These are phyloP conservation scores for Phytophthora melonis DNA, from an alignment of 352 stramenopile species.

Conservation along the genomic window DNA sequence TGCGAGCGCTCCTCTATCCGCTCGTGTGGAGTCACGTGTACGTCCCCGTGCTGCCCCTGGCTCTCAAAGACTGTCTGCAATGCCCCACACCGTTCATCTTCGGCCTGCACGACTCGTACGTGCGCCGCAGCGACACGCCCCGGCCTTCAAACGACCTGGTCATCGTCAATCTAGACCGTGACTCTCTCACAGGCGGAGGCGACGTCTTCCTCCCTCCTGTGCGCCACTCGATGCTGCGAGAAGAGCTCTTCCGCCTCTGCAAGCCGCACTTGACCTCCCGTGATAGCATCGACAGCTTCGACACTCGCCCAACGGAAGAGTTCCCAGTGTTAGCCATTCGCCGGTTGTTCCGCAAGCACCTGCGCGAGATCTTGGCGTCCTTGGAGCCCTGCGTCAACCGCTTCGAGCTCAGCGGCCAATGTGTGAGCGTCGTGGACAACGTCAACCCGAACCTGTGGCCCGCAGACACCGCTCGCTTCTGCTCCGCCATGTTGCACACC, in stretches of 20 bases:
- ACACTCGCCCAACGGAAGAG: not conserved
- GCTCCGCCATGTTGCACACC: constrained; percentile 58
- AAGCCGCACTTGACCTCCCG: constrained; percentile 45
- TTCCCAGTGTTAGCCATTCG: constrained; percentile 32
- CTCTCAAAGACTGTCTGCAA: constrained; percentile 72
- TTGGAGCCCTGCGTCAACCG: constrained; percentile 73
- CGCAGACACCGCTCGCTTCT: constrained; percentile 50
- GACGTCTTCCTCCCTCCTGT: constrained; percentile 51
- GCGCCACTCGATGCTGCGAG: constrained; percentile 45
- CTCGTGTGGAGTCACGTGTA: constrained; percentile 86
- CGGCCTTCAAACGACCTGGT: constrained; percentile 58
- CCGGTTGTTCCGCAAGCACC: constrained; percentile 49
- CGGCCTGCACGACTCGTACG: constrained; percentile 71
- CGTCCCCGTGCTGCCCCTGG: constrained; percentile 68
- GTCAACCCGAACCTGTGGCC: constrained; percentile 50
- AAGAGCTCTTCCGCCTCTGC: constrained; percentile 52
- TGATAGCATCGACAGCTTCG: constrained; percentile 45
- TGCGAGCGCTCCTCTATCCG: constrained; percentile 62
- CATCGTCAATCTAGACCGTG: constrained; percentile 66
- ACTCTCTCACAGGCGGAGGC: constrained; percentile 59
- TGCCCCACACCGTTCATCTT: constrained; percentile 87
- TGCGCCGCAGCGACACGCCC: constrained; percentile 56
- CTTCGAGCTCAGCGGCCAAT: constrained; percentile 52
- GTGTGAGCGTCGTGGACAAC: constrained; percentile 61
- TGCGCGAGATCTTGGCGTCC: constrained; percentile 48